Evolutionary conservation across 345 rosid genomes (phyloP).

Genomic region (Acer campestre): DNA sequence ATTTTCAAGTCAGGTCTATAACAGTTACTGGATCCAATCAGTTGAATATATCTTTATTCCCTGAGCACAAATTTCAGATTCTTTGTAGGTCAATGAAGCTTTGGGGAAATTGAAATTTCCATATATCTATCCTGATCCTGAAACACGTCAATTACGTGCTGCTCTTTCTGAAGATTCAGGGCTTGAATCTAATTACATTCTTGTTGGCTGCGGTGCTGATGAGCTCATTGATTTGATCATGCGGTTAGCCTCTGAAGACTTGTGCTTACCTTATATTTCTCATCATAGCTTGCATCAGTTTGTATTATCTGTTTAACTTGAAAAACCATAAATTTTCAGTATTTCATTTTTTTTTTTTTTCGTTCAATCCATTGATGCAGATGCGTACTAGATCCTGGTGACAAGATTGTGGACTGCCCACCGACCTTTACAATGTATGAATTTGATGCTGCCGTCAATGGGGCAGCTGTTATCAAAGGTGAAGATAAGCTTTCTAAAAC

Average conservation of each 20-base stretch:
- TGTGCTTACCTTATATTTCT: not conserved
- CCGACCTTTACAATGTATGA: constrained; percentile 98
- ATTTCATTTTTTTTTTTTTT: not conserved
- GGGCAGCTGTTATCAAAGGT: constrained; percentile 83
- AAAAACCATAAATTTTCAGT: not conserved
- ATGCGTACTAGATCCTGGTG: constrained; percentile 95
- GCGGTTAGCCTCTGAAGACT: constrained; percentile 56
- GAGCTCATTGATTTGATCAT: constrained; percentile 95
- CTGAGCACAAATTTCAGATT: constrained; percentile 41
- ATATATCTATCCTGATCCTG: constrained; percentile 88
- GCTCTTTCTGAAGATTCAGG: constrained; percentile 89
- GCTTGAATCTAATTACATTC: constrained; percentile 82
- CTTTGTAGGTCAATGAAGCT: constrained; percentile 84
- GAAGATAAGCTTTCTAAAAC: constrained; percentile 5
- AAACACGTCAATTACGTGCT: constrained; percentile 75
- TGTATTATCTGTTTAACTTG: not conserved
- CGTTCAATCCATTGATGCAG: constrained; percentile 35
- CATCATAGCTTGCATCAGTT: not conserved
- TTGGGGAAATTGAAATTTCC: constrained; percentile 86
- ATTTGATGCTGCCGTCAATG: constrained; percentile 96
- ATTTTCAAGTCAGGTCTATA: not conserved
- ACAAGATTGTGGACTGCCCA: constrained; percentile 94
- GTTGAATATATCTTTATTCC: constrained; percentile 15
- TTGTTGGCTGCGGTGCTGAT: constrained; percentile 96
- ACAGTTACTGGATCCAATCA: not conserved